These are phyloP conservation scores for Aeminium ludgeri DNA, from an alignment of 495 filamentous ascomycete genomes.

Conservation along the genomic window DNA sequence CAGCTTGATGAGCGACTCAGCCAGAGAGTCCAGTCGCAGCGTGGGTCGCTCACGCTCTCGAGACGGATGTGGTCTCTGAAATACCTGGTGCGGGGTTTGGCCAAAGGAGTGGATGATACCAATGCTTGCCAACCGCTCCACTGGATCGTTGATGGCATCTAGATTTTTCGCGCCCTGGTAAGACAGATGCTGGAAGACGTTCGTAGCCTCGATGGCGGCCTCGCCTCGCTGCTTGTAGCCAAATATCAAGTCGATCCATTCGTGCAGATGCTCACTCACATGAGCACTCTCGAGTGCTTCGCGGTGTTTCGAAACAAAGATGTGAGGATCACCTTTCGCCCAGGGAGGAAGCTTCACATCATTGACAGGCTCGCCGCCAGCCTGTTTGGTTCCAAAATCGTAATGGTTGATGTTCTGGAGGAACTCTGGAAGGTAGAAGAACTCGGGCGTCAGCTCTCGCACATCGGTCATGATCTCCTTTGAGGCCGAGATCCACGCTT, in stretches of 20 bases:
- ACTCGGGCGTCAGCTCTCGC: constrained; percentile 84
- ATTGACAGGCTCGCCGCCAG: constrained; percentile 58
- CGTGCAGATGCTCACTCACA: constrained; percentile 75
- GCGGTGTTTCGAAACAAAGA: constrained; percentile 86
- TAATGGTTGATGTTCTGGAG: constrained; percentile 80
- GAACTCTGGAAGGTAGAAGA: constrained; percentile 92
- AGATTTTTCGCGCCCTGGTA: constrained; percentile 89
- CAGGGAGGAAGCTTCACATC: constrained; percentile 78
- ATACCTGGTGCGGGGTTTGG: constrained; percentile 90
- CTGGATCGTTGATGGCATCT: constrained; percentile 74
- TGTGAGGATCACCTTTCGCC: constrained; percentile 92
- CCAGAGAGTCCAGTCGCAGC: constrained; percentile 58
- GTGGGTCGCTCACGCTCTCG: constrained; percentile 47
- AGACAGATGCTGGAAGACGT: constrained; percentile 89
- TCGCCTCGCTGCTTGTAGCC: constrained; percentile 91
- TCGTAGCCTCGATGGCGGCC: constrained; percentile 74
- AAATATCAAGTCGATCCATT: constrained; percentile 94
- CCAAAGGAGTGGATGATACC: constrained; percentile 98
- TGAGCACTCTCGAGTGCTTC: constrained; percentile 90
- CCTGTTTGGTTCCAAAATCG: constrained; percentile 79
- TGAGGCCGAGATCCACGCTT: constrained; percentile 82
- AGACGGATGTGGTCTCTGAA: constrained; percentile 57
- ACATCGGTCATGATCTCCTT: constrained; percentile 84
- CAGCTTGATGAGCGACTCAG: constrained; percentile 59
- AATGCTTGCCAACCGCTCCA: constrained; percentile 70